Evolutionary conservation across 2,329 filamentous ascomycete genomes (phyloP), one percentile per base, ranked within the genome.

Genomic region (Penicillium corylophilum): DNA sequence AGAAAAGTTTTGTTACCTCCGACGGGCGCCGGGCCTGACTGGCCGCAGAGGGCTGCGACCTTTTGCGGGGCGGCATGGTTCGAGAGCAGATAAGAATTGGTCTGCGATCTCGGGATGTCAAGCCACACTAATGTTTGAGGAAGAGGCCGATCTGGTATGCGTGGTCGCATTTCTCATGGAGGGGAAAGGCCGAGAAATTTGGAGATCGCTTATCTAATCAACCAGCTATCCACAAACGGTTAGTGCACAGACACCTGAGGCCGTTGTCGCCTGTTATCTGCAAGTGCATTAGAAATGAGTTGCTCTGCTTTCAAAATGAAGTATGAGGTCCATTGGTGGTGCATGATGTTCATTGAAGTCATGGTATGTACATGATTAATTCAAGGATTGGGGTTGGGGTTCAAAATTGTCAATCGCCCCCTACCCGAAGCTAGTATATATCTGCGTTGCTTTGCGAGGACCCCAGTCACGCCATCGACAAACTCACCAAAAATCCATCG

Each of bases 1-100:
- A 63, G 62, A 66, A 62, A 60, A 60, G 60, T 60, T 64, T 61
- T 57, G 61, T 60, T 65, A 71, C 69, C 62, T 71, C 64, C 53
- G 65, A 61, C 48, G 61, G 57, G 43, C 64, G 59, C 54, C 64
- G 63, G 50, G 55, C 52, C 41, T 57, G 50, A 36, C 61, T 58
- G 35, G 63, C 61, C 48, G 64, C 61, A 49, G 67, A 54, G 53
- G 67, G 57, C 59, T 68, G 66, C 42, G 65, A 62, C 63, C 65
- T 69, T 61, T 61, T 69, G 55, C 69, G 69, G 53, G 71, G 71
- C 55, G 71, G 68, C 71, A 74, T 73, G 41, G 45, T 51, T 54
- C 51, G 39, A 28, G 22, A 38, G 46, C 49, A 50, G 45, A 44
- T 20, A 9, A 53, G 44, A 50, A 31, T 22, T 42, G 20, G 47